Percentiles rank a stretch among this genome's conserved stretches.
Evolutionary conservation across 2,329 filamentous ascomycete species (phyloP).

Genomic region (Colletotrichum sp.): DNA sequence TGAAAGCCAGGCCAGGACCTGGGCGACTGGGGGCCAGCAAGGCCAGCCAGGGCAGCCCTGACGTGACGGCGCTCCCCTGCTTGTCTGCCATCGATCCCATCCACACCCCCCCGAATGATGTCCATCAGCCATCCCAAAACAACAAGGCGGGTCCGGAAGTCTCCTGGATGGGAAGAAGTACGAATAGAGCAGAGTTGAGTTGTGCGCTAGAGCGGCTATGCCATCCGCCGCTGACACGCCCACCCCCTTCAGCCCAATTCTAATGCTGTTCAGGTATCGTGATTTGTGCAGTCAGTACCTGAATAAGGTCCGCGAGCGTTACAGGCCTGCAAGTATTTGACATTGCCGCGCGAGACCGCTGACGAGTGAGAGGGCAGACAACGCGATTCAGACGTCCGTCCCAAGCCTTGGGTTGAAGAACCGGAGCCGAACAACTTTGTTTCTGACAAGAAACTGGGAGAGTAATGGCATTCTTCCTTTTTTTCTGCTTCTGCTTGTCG

Average conservation of each 20-base stretch:
- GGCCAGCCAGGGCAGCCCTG: constrained; percentile 3
- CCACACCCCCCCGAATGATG: neutral
- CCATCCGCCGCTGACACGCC: constrained; percentile 17
- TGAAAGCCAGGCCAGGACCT: neutral
- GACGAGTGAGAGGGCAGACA: constrained; percentile 2
- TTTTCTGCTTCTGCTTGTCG: neutral
- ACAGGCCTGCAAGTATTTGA: constrained; percentile 4
- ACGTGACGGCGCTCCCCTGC: constrained; percentile 5
- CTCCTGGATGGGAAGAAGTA: neutral
- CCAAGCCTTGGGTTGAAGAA: constrained; percentile 1
- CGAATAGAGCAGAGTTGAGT: neutral
- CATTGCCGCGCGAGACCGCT: constrained; percentile 8
- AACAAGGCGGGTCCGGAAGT: constrained; percentile 6
- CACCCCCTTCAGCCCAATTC: constrained; percentile 14
- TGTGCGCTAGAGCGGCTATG: constrained; percentile 21
- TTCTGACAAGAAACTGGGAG: neutral
- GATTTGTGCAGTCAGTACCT: constrained; percentile 5
- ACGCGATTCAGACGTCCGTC: constrained; percentile 15
- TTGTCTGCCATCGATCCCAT: constrained; percentile 1
- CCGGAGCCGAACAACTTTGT: neutral
- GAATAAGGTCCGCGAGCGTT: constrained; percentile 16
- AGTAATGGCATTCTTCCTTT: neutral
- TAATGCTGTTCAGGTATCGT: constrained; percentile 11
- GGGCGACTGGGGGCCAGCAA: neutral
- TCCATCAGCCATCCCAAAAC: constrained; percentile 14